Evolutionary conservation across 352 stramenopile genomes (phyloP), one percentile per base, ranked within the genome.

Genomic region (Thalassiosira hispida): DNA sequence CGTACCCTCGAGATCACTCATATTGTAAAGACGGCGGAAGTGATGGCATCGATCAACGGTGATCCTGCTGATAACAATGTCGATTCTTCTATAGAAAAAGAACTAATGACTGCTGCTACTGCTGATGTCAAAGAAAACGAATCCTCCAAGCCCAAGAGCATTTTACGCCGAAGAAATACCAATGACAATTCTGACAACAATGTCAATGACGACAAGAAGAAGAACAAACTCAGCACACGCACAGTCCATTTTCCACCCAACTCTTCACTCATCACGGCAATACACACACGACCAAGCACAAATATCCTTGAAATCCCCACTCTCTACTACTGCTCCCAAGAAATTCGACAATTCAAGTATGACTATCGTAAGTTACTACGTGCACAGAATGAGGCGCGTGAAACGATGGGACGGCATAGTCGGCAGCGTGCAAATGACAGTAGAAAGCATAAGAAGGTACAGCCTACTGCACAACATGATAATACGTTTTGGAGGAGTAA

Each of bases 401-500:
- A 47, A 16, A 47, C 5, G 40, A 47, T 47, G 40, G 40, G n/a
- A 47, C 40, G 40, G 40, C 3, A 8, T 38, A 38, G 3, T 38
- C 31, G 31, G 3, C 31, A 38, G 3, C 31, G 8, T n/a, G n/a
- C n/a, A 8, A 38, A 38, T 3, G 31, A 38, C 8, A 38, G 31
- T 38, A 38, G 8, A 38, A 8, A 38, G 31, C 40, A 42, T 42
- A 42, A 42, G 33, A 11, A 5, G 5, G 5, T 42, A 5, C 33
- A 42, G 33, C 33, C 5, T 5, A 11, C 5, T 11, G 33, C 8
- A 3, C 46, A 53, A 16, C 46, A 53, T 53, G 46, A 53, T 53
- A 53, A 53, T 27, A 16, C 46, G 4, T 53, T 53, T 27, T 53
- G 46, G 46, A 53, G 46, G 14, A 53, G 46, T 18, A 53, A 53